These are phyloP conservation scores for Primulina tabacum DNA, from an alignment of 257 asterid species.

Conservation along the genomic window DNA sequence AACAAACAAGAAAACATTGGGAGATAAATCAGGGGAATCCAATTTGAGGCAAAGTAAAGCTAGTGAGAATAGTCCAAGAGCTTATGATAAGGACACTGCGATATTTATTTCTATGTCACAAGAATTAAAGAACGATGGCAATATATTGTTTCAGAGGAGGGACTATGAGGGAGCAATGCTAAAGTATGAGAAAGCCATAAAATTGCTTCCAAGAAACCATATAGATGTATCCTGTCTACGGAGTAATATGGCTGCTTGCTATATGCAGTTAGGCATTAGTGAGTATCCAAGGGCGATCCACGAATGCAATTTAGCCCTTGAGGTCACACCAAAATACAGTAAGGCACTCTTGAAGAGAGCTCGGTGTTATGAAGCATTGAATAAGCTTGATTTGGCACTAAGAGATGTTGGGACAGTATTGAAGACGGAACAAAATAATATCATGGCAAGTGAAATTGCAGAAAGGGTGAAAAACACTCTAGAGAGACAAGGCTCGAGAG, in stretches of 20 bases:
- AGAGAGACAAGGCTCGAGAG: constrained; percentile 35
- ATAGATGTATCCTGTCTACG: constrained; percentile 67
- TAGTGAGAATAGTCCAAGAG: constrained; percentile 37
- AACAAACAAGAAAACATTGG: constrained; percentile 36
- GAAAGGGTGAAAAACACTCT: constrained; percentile 59
- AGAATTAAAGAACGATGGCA: constrained; percentile 78
- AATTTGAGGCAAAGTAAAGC: constrained; percentile 32
- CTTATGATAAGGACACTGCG: constrained; percentile 58
- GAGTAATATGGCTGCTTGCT: constrained; percentile 81
- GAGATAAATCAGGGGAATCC: constrained; percentile 44
- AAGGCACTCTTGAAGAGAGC: constrained; percentile 88
- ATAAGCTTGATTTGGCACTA: constrained; percentile 63
- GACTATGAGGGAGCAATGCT: constrained; percentile 76
- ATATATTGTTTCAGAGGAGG: constrained; percentile 60
- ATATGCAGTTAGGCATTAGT: constrained; percentile 73
- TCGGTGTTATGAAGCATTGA: constrained; percentile 82
- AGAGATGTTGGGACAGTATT: constrained; percentile 65
- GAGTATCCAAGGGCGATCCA: constrained; percentile 82
- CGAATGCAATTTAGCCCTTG: constrained; percentile 86
- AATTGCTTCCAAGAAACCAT: constrained; percentile 79
- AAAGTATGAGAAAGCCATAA: constrained; percentile 66
- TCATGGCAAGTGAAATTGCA: constrained; percentile 68
- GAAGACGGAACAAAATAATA: constrained; percentile 66
- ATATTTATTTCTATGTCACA: constrained; percentile 58
- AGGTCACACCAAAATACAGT: constrained; percentile 75